These are phyloP conservation scores for Mycogone perniciosa DNA, from an alignment of 2,329 filamentous ascomycete species.

Conservation along the genomic window DNA sequence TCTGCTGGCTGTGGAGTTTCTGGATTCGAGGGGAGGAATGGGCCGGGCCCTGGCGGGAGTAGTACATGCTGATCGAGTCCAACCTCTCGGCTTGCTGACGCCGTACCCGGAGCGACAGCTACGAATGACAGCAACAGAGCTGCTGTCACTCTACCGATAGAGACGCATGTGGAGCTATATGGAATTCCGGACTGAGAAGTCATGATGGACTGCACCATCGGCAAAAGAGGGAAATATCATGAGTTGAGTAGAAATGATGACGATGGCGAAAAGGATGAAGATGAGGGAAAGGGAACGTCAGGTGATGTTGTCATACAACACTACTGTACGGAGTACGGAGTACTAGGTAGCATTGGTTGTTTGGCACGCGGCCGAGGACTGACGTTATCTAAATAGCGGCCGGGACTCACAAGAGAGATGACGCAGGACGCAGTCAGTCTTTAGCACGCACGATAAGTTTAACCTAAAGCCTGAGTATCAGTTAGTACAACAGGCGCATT, in stretches of 20 bases:
- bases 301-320: slow-evolving; percentile 11
- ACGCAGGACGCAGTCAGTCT: too few relatives aligned
- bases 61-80: slow-evolving; percentile 36
- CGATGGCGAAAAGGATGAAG: neutral
- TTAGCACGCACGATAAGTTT: too few relatives aligned
- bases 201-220: slow-evolving; percentile 11
- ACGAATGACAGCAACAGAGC: slow-evolving; percentile 61
- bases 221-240: neutral
- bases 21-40: slow-evolving; percentile 33
- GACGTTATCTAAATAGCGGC: slow-evolving; percentile 9
- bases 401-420: neutral
- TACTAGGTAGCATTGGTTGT: slow-evolving; percentile 1
- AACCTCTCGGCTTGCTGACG: slow-evolving; percentile 29
- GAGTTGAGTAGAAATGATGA: neutral
- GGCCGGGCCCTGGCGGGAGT: slow-evolving; percentile 33
- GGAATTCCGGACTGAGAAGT: slow-evolving; percentile 10
- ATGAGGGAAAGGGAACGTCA: slow-evolving; percentile 4
- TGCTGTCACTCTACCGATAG: slow-evolving; percentile 57
- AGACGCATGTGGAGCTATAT: slow-evolving; percentile 37
- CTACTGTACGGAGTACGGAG: too few relatives aligned
- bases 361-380: slow-evolving; percentile 10
- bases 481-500: too few relatives aligned
- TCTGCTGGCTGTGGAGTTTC: slow-evolving; percentile 44
- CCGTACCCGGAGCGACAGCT: slow-evolving; percentile 45
- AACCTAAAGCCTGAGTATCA: too few relatives aligned